Conservation (phyloP, 352 stramenopile genomes). For the Phytophthora sp. region DNA sequence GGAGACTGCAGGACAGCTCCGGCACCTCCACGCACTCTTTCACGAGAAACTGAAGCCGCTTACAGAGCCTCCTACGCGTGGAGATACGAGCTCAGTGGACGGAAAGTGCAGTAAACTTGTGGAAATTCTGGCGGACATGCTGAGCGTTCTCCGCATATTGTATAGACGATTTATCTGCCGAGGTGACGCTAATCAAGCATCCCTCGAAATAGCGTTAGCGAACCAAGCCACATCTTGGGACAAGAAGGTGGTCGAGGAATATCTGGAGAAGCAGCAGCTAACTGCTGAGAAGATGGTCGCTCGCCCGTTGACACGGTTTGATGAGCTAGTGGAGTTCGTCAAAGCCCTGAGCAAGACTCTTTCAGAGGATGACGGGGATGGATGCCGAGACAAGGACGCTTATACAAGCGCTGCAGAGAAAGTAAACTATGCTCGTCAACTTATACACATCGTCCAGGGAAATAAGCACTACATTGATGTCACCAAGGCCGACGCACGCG, state of each 20-base stretch:
- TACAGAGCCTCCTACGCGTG: slow-evolving; percentile 4
- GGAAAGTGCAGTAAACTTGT: slow-evolving; percentile 33
- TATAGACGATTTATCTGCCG: slow-evolving; percentile 35
- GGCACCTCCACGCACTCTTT: slow-evolving; percentile 35
- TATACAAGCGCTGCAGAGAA: slow-evolving; percentile 14
- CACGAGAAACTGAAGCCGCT: slow-evolving; percentile 34
- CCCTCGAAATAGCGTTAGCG: slow-evolving; percentile 6
- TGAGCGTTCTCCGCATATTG: slow-evolving; percentile 29
- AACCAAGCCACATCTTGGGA: slow-evolving; percentile 11
- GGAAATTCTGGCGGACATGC: slow-evolving; percentile 36
- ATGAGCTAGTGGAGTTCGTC: slow-evolving; percentile 42
- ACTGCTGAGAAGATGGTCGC: slow-evolving; percentile 26
- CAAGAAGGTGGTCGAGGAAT: slow-evolving; percentile 23
- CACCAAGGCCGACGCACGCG: slow-evolving; percentile 29
- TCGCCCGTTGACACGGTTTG: slow-evolving; percentile 38
- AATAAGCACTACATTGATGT: slow-evolving; percentile 41
- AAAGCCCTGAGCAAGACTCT: slow-evolving; percentile 39
- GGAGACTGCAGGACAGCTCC: slow-evolving; percentile 27
- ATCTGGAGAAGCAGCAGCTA: slow-evolving; percentile 29
- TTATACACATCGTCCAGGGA: slow-evolving; percentile 40
- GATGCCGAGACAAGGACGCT: slow-evolving; percentile 10
- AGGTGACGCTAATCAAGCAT: slow-evolving; percentile 21
- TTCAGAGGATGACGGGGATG: slow-evolving; percentile 5
- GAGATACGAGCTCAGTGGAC: slow-evolving; percentile 1
- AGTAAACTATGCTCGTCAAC: slow-evolving; percentile 26